Evolutionary conservation across 2,329 filamentous ascomycete genomes (phyloP), one percentile per base, ranked within the genome.

Genomic region (Hypoxylon sp.): DNA sequence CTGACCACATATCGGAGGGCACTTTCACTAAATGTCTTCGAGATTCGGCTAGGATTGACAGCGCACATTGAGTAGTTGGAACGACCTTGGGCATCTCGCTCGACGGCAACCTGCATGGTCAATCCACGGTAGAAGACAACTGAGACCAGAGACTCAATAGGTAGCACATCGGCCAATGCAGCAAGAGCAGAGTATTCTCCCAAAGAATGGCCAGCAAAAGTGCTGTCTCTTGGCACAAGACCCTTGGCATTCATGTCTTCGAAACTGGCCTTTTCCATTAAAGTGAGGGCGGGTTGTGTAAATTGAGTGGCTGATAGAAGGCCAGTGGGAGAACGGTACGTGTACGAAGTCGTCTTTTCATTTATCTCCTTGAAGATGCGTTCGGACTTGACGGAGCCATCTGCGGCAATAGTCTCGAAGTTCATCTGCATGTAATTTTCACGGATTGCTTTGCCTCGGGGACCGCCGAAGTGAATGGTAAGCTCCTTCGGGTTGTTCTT

Each of bases 361-460:
- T 91, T 89, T 75, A 99, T 94, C 76, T 97, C 94, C 85, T 99
- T 98, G 88, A 99, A 99, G 79, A 99, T 99, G 83, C 95, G 97
- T 86, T 99, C 96, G 0, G 96, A 98, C 82, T 98, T 98, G 84
- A 97, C 94, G 36, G 89, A 89, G 25, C 96, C 96, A 79, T 99
- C 96, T 1, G 93, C 84, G 65, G 91, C 92, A 58, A 99, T 94
- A n/a, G 95, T 97, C 85, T 99, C 96, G 81, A 98, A 99, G 51
- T 95, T 98, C 96, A 99, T 99, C 66, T 95, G 91, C 92, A 98
- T 98, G 86, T 99, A 99, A 83, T 99, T 99, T 78, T 97, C 92
- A 70, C 96, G 93, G 75, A 99, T 99, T 56, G 93, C 94, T 84
- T 98, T 99, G 78, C 96, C 96, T 65, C 93, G 92, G 68, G 96